Percentiles rank a stretch among this genome's conserved stretches.
These are phyloP conservation scores for Puccinia sorghi DNA, from an alignment of 1,284 basidiomycete species.

Conservation along the genomic window DNA sequence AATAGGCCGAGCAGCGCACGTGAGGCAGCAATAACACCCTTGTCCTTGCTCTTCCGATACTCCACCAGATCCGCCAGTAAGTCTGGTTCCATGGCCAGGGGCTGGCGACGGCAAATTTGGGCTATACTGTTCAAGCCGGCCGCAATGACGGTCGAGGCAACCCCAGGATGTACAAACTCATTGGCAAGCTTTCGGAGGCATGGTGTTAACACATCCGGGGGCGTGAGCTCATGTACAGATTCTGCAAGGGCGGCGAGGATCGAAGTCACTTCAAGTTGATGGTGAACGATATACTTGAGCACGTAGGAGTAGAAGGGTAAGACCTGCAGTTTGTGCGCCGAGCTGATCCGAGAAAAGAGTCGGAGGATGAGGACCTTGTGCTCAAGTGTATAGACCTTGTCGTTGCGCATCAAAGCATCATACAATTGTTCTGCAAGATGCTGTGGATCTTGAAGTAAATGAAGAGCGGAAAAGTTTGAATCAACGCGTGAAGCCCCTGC, in stretches of 20 bases:
- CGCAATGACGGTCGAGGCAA: slow-evolving; percentile 83
- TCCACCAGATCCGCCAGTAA: slow-evolving; percentile 87
- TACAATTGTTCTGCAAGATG: slow-evolving; percentile 94
- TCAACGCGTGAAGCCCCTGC: slow-evolving; percentile 60
- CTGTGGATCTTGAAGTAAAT: slow-evolving; percentile 92
- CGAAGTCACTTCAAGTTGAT: slow-evolving; percentile 88
- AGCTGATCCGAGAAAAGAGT: slow-evolving; percentile 92
- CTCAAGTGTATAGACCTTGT: slow-evolving; percentile 89
- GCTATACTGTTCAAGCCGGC: slow-evolving; percentile 93
- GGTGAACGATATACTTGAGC: slow-evolving; percentile 84
- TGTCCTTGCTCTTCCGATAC: slow-evolving; percentile 93
- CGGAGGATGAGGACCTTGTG: slow-evolving; percentile 98
- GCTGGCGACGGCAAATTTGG: slow-evolving; percentile 88
- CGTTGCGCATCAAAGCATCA: slow-evolving; percentile 78
- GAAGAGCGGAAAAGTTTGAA: slow-evolving; percentile 87
- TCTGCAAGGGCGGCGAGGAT: slow-evolving; percentile 95
- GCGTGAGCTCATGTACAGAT: slow-evolving; percentile 91
- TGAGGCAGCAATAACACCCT: slow-evolving; percentile 84
- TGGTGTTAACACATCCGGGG: slow-evolving; percentile 86
- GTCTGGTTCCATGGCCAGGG: slow-evolving; percentile 91
- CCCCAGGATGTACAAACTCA: slow-evolving; percentile 97
- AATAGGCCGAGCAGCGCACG: slow-evolving; percentile 88
- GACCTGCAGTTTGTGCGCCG: slow-evolving; percentile 86
- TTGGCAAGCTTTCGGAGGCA: slow-evolving; percentile 87
- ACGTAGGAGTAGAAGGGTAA: slow-evolving; percentile 97